A percentile compares a stretch with the other conserved stretches of the same genome.
phyloP scores from a whole-genome alignment of 352 stramenopile species.

The Phytopythium aichiense region DNA sequence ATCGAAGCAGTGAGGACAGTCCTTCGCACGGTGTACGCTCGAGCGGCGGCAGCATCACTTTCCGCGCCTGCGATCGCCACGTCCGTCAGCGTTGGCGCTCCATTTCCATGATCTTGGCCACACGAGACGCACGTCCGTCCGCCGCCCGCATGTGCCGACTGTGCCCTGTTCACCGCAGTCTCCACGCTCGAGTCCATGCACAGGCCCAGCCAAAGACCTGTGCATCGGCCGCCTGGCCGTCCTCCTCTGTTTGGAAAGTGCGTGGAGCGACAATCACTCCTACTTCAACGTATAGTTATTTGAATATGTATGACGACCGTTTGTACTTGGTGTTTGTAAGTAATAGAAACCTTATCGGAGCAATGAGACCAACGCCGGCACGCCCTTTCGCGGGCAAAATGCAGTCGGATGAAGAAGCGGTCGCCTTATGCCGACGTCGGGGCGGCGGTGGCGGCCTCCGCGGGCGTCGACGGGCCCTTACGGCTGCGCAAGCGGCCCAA shows the following conservation, averaged over 20 bases:
- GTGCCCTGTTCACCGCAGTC: neutral
- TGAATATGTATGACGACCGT: neutral
- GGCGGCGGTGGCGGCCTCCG: conserved; percentile 5
- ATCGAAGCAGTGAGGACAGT: no score
- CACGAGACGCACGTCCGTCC: neutral
- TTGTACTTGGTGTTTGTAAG: neutral
- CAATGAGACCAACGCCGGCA: neutral
- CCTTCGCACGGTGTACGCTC: neutral
- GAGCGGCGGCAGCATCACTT: neutral
- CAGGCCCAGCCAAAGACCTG: neutral
- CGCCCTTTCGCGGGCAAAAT: neutral
- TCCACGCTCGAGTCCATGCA: neutral
- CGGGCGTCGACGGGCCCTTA: neutral
- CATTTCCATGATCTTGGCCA: no score
- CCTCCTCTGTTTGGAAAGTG: neutral
- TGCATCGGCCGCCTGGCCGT: neutral
- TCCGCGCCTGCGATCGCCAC: neutral
- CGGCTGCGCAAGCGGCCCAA: conserved; percentile 1
- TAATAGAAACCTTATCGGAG: neutral
- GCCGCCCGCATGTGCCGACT: neutral
- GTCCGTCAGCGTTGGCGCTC: no score
- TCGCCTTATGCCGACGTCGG: conserved; percentile 30
- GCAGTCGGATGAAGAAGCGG: conserved; percentile 26
- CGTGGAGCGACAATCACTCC: neutral
- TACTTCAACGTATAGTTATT: neutral